A percentile compares a stretch with the other conserved stretches of the same genome.
Conservation (phyloP, 768 basidiomycete species). For the Chalciporus piperatus region DNA sequence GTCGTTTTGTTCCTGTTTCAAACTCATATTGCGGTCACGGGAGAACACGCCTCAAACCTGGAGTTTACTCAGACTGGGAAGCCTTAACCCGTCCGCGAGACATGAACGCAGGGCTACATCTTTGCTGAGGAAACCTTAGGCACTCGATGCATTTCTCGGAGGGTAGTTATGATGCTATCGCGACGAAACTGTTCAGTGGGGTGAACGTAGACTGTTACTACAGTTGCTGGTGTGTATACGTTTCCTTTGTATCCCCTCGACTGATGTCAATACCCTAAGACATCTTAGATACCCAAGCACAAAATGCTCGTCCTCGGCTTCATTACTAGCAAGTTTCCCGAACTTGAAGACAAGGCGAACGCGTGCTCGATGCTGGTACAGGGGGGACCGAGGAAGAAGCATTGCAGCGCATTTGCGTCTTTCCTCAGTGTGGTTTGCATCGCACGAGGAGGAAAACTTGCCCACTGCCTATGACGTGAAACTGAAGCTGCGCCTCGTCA, state of each 20-base stretch:
- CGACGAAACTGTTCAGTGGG: constrained; percentile 43
- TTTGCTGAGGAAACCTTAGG: constrained; percentile 40
- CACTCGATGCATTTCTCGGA: constrained; percentile 41
- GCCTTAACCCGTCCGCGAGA: constrained; percentile 40
- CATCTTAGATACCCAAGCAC: constrained; percentile 32
- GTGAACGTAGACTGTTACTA: constrained; percentile 44
- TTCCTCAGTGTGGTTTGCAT: constrained; percentile 51
- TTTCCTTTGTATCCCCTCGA: background rate
- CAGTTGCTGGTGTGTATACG: constrained; percentile 37
- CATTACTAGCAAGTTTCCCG: constrained; percentile 42
- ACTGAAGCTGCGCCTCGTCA: constrained; percentile 28
- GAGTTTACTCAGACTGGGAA: constrained; percentile 25
- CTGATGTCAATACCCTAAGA: constrained; percentile 7
- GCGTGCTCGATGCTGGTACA: constrained; percentile 41
- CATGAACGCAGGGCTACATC: constrained; percentile 41
- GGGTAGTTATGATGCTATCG: constrained; percentile 45
- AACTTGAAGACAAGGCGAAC: constrained; percentile 41
- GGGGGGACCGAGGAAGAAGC: constrained; percentile 40
- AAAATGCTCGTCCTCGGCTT: constrained; percentile 43
- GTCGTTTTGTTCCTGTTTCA: background rate
- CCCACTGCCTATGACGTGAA: constrained; percentile 36
- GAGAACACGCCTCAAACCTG: constrained; percentile 22
- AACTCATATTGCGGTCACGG: constrained; percentile 1
- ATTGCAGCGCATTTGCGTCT: constrained; percentile 37
- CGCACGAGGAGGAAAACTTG: constrained; percentile 43